Conservation (phyloP, 225 moss, liverwort and hornwort genomes). For the Asterella californica region DNA sequence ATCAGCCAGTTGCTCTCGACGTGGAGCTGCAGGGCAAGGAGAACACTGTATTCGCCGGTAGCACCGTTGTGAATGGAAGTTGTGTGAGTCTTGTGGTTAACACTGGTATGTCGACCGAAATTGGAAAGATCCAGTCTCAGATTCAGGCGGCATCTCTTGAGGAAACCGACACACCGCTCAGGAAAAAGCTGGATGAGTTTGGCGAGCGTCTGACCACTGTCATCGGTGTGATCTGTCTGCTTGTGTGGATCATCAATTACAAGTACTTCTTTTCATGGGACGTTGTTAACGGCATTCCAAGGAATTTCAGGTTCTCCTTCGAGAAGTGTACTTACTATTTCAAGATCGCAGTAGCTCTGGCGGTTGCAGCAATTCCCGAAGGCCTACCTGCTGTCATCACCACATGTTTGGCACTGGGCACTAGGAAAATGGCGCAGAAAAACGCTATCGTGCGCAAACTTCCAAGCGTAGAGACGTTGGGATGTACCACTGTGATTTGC, state of each 20-base stretch:
- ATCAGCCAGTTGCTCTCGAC: slow-evolving; percentile 58
- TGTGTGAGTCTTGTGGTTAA: slow-evolving; percentile 58
- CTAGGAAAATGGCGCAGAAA: slow-evolving; percentile 92
- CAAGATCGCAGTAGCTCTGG: slow-evolving; percentile 93
- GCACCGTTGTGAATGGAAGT: slow-evolving; percentile 78
- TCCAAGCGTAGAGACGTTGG: slow-evolving; percentile 88
- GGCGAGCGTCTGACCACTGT: slow-evolving; percentile 83
- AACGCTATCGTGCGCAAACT: slow-evolving; percentile 96
- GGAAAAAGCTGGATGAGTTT: slow-evolving; percentile 91
- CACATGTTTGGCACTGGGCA: slow-evolving; percentile 89
- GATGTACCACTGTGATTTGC: slow-evolving; percentile 94
- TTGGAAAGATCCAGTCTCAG: slow-evolving; percentile 93
- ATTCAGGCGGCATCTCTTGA: slow-evolving; percentile 91
- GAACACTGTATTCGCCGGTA: slow-evolving; percentile 78
- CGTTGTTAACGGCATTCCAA: slow-evolving; percentile 53
- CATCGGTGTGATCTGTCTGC: slow-evolving; percentile 81
- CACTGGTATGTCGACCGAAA: slow-evolving; percentile 92
- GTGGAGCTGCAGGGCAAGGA: slow-evolving; percentile 92
- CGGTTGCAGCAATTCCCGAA: slow-evolving; percentile 96
- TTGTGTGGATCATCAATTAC: slow-evolving; percentile 97
- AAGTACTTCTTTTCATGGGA: slow-evolving; percentile 94
- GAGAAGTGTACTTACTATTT: slow-evolving; percentile 98
- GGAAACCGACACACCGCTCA: slow-evolving; percentile 85
- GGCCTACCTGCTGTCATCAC: slow-evolving; percentile 94
- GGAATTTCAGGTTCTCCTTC: slow-evolving; percentile 70